phyloP scores from a whole-genome alignment of 108 stramenopile genomes.

The Asterionellopsis glacialis region DNA sequence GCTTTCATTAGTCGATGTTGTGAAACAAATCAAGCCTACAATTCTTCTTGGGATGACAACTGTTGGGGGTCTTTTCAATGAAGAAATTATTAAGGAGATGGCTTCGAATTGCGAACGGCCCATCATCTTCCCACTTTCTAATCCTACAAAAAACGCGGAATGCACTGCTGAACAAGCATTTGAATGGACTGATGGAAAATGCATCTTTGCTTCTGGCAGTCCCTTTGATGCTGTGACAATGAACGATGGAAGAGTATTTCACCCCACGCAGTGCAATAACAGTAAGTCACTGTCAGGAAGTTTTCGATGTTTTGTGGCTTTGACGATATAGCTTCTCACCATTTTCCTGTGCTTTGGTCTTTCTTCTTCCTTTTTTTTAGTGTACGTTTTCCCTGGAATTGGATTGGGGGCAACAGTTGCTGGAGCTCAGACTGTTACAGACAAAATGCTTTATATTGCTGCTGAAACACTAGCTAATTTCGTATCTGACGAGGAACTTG shows the following conservation, averaged over 20 bases:
- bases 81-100: slow-evolving; percentile 63
- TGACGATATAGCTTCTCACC: too few relatives aligned
- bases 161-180: slow-evolving; percentile 97
- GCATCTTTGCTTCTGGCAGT: slow-evolving; percentile 93
- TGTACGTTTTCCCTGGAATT: slow-evolving; percentile 78
- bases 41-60: slow-evolving; percentile 92
- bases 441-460: slow-evolving; percentile 88
- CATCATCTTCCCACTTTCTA: slow-evolving; percentile 95
- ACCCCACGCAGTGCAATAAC: slow-evolving; percentile 94
- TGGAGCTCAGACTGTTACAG: slow-evolving; percentile 79
- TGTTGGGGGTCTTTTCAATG: slow-evolving; percentile 57
- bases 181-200: slow-evolving; percentile 91
- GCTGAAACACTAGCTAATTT: slow-evolving; percentile 84
- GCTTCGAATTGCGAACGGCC: slow-evolving; percentile 69
- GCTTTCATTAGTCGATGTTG: slow-evolving; percentile 53
- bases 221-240: slow-evolving; percentile 92
- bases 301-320: too few relatives aligned
- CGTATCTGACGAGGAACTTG: slow-evolving; percentile 73
- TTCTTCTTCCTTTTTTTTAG: slow-evolving; percentile 1
- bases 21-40: slow-evolving; percentile 86
- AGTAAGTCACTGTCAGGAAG: slow-evolving; percentile 7
- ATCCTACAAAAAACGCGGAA: slow-evolving; percentile 95
- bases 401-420: slow-evolving; percentile 86
- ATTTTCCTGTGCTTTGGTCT: too few relatives aligned
- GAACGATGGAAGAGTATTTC: slow-evolving; percentile 56